Evolutionary conservation across 768 basidiomycete species (phyloP), one percentile per base, ranked within the genome.

Genomic region (Kwoniella mangroviensis): DNA sequence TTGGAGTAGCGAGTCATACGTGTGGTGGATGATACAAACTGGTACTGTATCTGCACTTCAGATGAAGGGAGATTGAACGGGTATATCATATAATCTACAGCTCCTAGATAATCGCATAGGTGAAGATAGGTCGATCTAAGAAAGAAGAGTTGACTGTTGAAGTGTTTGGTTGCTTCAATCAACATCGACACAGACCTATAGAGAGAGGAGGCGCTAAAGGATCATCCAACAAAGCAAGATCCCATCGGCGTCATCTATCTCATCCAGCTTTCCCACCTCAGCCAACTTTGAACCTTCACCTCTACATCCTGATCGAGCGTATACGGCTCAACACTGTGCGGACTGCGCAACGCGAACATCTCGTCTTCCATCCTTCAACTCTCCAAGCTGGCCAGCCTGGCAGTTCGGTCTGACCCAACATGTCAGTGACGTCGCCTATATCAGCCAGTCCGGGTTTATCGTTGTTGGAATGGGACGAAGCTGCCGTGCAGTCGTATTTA

Each of bases 401-500:
- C n/a, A 55, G 24, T 55, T 24, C n/a, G n/a, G 54, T 12, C 12
- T 26, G 54, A 55, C 21, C 15, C 45, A 54, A 15, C 1, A 75
- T 74, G 74, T 71, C 77, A 13, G 71, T 75, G 40, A 68, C 76
- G 1, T 75, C 76, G 6, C 76, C 76, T 13, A 70, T 68, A 26
- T 69, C 72, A 4, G 69, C 76, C 3, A 75, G 69, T 26, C 75
- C 79, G 4, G 54, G 71, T 1, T 54, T 69, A 22, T 77, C 75
- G 3, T 45, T 80, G 51, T 64, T 83, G 26, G 79, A 84, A 55
- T 85, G 84, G 84, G 83, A 85, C 69, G 85, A 85, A 73, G 73
- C 71, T 1, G 76, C 77, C 6, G 95, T 98, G 4, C 89, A 92
- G 69, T 83, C 83, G n/a, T 94, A 92, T 89, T 84, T 96, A 67